Evolutionary conservation across 2,329 filamentous ascomycete species (phyloP).

Genomic region (Harringtonia lauricola): DNA sequence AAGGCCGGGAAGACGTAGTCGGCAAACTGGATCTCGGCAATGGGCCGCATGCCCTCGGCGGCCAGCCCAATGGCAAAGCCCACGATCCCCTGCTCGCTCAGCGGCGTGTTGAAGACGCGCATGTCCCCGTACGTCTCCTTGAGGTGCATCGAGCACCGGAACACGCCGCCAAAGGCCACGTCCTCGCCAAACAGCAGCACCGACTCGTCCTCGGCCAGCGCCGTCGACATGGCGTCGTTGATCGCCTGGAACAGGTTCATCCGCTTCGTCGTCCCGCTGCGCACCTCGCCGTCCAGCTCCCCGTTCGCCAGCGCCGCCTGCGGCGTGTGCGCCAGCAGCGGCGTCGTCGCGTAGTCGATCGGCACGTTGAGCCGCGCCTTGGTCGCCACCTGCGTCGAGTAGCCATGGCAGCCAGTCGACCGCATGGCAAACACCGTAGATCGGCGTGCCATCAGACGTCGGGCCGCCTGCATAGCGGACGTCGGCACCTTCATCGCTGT

Average conservation of each 20-base stretch:
- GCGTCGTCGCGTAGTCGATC: slow-evolving; percentile 74
- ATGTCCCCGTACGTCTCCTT: slow-evolving; percentile 78
- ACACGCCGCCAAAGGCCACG: slow-evolving; percentile 93
- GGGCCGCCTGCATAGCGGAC: no score
- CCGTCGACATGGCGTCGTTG: slow-evolving; percentile 77
- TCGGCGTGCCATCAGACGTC: no score
- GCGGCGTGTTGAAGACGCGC: slow-evolving; percentile 90
- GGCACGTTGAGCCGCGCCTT: slow-evolving; percentile 68
- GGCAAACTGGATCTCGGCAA: slow-evolving; percentile 93
- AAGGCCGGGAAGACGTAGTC: slow-evolving; percentile 92
- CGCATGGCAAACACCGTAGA: no score
- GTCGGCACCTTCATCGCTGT: no score
- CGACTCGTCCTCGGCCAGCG: slow-evolving; percentile 71
- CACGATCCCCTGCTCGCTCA: slow-evolving; percentile 88
- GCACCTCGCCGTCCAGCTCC: slow-evolving; percentile 57
- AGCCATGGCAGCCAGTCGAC: slow-evolving; percentile 14
- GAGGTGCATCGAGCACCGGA: slow-evolving; percentile 85
- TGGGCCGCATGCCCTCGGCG: slow-evolving; percentile 81
- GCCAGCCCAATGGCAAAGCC: slow-evolving; percentile 88
- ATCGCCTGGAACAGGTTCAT: slow-evolving; percentile 93
- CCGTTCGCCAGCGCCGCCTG: slow-evolving; percentile 58
- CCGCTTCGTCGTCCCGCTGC: slow-evolving; percentile 63
- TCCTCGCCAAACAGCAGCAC: slow-evolving; percentile 94
- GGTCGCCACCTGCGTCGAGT: slow-evolving; percentile 43
- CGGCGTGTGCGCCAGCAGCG: slow-evolving; percentile 70